phyloP scores from a whole-genome alignment of 805 yeast species.

The Kodamaea nitidulidarum region DNA sequence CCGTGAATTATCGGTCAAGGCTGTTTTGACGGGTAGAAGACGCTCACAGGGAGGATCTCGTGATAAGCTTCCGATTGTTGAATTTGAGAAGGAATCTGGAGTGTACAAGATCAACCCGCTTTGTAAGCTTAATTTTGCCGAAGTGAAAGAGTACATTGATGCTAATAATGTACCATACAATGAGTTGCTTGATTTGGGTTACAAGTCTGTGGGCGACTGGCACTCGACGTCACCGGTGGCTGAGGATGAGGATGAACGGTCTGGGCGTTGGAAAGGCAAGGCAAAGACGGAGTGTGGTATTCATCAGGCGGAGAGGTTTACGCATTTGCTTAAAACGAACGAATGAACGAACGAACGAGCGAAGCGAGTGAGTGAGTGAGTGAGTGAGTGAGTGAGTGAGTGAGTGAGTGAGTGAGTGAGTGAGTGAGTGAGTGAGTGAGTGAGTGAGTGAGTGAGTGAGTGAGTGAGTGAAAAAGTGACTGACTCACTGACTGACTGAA shows the following conservation, averaged over 20 bases:
- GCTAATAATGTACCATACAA: constrained; percentile 79
- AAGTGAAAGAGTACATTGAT: constrained; percentile 68
- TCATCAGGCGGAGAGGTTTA: constrained; percentile 75
- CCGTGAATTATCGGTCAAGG: constrained; percentile 63
- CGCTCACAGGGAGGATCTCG: constrained; percentile 87
- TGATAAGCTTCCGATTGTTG: constrained; percentile 65
- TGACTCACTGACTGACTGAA: too few species aligned
- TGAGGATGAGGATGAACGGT: constrained; percentile 91
- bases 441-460: too few species aligned
- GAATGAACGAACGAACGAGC: too few species aligned
- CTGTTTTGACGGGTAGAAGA: constrained; percentile 90
- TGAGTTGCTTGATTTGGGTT: constrained; percentile 77
- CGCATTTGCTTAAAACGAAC: constrained; percentile 61
- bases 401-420: too few species aligned
- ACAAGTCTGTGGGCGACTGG: constrained; percentile 91
- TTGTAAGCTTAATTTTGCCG: constrained; percentile 72
- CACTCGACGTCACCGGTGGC: constrained; percentile 87
- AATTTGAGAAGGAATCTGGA: constrained; percentile 64
- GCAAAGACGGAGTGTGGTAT: constrained; percentile 94
- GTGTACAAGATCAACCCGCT: constrained; percentile 86
- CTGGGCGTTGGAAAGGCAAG: constrained; percentile 96
- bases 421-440: too few species aligned
- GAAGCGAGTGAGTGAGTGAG: too few species aligned
- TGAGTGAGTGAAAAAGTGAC: too few species aligned
- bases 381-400: too few species aligned